A percentile compares a stretch with the other conserved stretches of the same genome.
phyloP scores from a whole-genome alignment of 495 filamentous ascomycete species.

The Lichenothelia convexa region DNA sequence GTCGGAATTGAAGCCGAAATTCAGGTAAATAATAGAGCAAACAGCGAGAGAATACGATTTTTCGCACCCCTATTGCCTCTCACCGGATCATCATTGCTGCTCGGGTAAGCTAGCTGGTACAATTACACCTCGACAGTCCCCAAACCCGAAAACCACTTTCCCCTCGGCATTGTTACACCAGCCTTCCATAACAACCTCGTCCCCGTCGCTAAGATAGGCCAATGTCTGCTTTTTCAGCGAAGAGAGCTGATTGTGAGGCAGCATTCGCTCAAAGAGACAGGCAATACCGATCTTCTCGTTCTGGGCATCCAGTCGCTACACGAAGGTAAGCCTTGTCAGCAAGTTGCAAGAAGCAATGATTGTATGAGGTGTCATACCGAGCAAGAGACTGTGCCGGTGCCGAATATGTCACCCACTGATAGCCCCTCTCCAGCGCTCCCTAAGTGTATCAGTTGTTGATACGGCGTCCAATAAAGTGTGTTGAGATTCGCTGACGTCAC shows the following conservation, averaged over 20 bases:
- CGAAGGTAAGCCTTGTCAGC: neutral
- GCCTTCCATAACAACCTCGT: neutral
- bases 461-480: constrained; percentile 15
- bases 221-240: neutral
- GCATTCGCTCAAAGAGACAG: neutral
- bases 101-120: too few relatives aligned
- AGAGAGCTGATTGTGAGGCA: neutral
- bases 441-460: constrained; percentile 15
- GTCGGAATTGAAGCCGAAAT: too few relatives aligned
- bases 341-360: neutral
- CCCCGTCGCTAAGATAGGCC: neutral
- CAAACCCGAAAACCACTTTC: neutral
- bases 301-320: neutral
- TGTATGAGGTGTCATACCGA: constrained; percentile 2
- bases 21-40: too few relatives aligned
- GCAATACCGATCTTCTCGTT: neutral
- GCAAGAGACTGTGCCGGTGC: constrained; percentile 14
- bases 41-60: too few relatives aligned
- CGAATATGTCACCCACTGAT: constrained; percentile 13
- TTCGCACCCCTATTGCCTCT: too few relatives aligned
- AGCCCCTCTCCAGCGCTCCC: constrained; percentile 12
- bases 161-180: neutral
- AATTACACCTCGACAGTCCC: neutral
- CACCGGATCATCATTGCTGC: too few relatives aligned
- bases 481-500: constrained; percentile 12